Base-by-base conservation (phyloP, 345 rosid species). In the Euphorbia tirucalli region DNA sequence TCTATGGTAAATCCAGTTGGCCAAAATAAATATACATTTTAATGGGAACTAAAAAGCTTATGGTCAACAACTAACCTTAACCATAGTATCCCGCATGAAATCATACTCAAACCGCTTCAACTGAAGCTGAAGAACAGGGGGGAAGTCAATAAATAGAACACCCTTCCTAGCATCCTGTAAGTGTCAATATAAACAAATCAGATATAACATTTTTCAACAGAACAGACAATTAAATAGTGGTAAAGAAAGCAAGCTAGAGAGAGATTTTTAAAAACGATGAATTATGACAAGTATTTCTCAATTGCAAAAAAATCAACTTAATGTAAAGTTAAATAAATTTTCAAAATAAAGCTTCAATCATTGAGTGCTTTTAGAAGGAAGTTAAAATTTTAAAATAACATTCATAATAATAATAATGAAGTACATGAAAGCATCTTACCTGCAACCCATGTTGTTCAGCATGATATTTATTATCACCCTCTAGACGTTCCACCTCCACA, bases 401-500 rank as follows among this genome's bases (percentile, higher is more conserved):
- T 24, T 16, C 0, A 3, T 37, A 46, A 46, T 15, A 46, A 46
- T 15, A 46, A 46, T 16, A 46, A 46, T 46, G 11, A 46, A 7
- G 14, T 7, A 6, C 46, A 22, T 21, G 22, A 75, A 54, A 57
- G 77, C 43, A 68, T 70, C 83, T 80, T 64, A 92, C 99, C 96
- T 95, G 99, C 80, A 95, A 81, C 19, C 93, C 99, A 79, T 85
- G 84, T 66, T 90, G 90, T 68, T 90, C 99, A 39, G 96, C 93
- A 54, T 89, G 96, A 81, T 95, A 95, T 77, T 90, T 95, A 79
- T 95, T 92, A 75, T 95, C 97, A 71, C 99, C 99, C 74, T 95
- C 99, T 65, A 95, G 99, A 49, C 90, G 85, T 74, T 95, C 97
- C 81, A 95, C 97, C 76, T 95, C 97, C 58, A 95, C 97, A 74